These are phyloP conservation scores for Fraxinus nigra DNA, from an alignment of 305 asterid genomes.

Conservation along the genomic window DNA sequence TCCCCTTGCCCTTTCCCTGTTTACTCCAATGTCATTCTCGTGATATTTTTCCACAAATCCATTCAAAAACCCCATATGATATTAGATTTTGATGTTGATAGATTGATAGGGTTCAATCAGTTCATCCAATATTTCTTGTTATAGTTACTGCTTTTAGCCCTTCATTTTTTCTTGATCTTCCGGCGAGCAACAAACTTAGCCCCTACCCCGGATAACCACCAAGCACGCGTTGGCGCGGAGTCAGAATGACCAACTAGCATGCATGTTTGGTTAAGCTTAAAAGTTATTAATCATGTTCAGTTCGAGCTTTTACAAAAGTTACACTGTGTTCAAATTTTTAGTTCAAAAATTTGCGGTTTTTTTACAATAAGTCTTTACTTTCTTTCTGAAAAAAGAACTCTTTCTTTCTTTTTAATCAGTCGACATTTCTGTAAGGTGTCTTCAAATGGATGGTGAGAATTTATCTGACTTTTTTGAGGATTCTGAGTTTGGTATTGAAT, in stretches of 20 bases:
- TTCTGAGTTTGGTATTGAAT: neutral
- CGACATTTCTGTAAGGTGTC: neutral
- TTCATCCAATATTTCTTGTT: constrained; percentile 16
- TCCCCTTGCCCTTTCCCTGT: constrained; percentile 10
- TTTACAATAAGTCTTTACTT: neutral
- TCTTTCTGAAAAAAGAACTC: neutral
- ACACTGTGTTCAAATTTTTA: neutral
- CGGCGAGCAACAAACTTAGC: constrained; percentile 6
- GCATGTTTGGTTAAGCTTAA: neutral
- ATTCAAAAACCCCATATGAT: neutral
- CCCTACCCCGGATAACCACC: neutral
- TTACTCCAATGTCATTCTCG: constrained; percentile 16
- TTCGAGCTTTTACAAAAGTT: neutral
- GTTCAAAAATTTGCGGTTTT: neutral
- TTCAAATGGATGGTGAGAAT: neutral
- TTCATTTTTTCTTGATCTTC: constrained; percentile 25
- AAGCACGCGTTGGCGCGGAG: neutral
- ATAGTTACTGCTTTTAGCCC: neutral
- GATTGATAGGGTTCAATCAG: constrained; percentile 53
- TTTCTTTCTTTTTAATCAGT: neutral
- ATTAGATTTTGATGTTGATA: constrained; percentile 47
- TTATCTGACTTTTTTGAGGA: neutral
- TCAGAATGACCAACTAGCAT: neutral
- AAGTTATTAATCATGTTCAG: neutral
- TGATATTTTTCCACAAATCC: neutral